phyloP scores from a whole-genome alignment of 2,329 filamentous ascomycete genomes.

The Xylariaceae sp. region DNA sequence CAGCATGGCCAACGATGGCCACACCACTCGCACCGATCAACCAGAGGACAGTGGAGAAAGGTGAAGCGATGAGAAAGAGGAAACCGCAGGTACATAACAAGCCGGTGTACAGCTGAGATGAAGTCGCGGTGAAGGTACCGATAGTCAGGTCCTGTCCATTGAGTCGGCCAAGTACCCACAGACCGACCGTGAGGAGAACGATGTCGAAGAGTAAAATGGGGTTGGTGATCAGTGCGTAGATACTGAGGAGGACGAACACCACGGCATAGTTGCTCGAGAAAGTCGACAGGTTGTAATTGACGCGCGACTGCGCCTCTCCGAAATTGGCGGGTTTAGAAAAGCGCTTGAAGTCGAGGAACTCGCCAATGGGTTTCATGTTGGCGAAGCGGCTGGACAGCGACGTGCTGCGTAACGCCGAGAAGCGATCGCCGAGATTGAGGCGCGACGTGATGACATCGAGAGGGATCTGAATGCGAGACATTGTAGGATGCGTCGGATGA shows the following conservation, averaged over 20 bases:
- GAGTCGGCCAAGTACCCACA: constrained; percentile 88
- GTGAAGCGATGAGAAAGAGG: constrained; percentile 77
- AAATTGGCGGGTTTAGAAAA: constrained; percentile 93
- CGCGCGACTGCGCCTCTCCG: constrained; percentile 77
- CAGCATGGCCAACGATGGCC: constrained; percentile 88
- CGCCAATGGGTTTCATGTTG: constrained; percentile 83
- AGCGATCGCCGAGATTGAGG: constrained; percentile 78
- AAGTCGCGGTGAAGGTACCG: constrained; percentile 73
- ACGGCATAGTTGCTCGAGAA: constrained; percentile 98
- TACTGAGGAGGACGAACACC: constrained; percentile 88
- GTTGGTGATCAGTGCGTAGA: constrained; percentile 93
- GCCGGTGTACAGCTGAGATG: constrained; percentile 89
- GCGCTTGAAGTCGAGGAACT: constrained; percentile 95
- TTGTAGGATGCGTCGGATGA: constrained; percentile 35
- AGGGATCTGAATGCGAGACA: constrained; percentile 89
- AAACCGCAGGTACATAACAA: constrained; percentile 79
- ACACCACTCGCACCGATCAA: constrained; percentile 92
- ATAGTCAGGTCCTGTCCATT: constrained; percentile 83
- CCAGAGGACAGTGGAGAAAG: constrained; percentile 83
- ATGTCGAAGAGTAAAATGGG: constrained; percentile 85
- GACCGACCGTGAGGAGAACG: constrained; percentile 74
- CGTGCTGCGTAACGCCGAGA: constrained; percentile 74
- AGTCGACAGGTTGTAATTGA: constrained; percentile 96
- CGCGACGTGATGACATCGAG: constrained; percentile 87
- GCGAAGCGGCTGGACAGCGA: constrained; percentile 78